phyloP scores from a whole-genome alignment of 768 basidiomycete species.

The Boletus patriciae region DNA sequence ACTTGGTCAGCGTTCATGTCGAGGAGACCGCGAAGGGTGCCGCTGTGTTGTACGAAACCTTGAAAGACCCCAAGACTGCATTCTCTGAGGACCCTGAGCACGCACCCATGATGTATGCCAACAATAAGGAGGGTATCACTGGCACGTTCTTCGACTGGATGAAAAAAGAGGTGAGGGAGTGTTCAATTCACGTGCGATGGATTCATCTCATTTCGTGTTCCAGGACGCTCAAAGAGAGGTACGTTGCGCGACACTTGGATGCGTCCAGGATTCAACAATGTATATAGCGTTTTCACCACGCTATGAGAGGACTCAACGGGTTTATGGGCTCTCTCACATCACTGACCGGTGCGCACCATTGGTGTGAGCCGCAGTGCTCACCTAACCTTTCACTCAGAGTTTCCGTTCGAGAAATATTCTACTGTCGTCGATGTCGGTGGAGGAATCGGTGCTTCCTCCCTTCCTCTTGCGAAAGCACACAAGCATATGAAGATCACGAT shows the following conservation, averaged over 20 bases:
- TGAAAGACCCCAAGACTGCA: constrained; percentile 25
- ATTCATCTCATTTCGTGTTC: neutral
- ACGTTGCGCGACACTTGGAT: neutral
- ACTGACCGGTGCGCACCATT: constrained; percentile 16
- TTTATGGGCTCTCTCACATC: constrained; percentile 29
- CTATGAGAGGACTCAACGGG: constrained; percentile 25
- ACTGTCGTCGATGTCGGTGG: constrained; percentile 38
- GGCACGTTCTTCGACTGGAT: constrained; percentile 30
- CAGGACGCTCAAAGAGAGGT: constrained; percentile 26
- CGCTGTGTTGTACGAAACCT: constrained; percentile 25
- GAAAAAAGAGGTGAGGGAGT: constrained; percentile 18
- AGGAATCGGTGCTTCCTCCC: constrained; percentile 32
- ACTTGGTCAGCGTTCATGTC: constrained; percentile 22
- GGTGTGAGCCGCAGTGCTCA: neutral
- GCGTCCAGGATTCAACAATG: neutral
- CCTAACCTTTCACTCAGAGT: constrained; percentile 20
- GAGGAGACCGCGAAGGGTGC: constrained; percentile 19
- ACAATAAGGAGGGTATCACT: constrained; percentile 17
- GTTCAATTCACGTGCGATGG: neutral
- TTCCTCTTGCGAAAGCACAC: constrained; percentile 30
- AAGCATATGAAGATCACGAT: constrained; percentile 33
- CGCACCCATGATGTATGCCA: constrained; percentile 23
- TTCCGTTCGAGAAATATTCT: constrained; percentile 32
- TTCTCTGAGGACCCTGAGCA: constrained; percentile 21
- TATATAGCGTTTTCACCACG: constrained; percentile 21